Conservation (phyloP, 768 basidiomycete genomes). For the Stropharia rugosoannulata region DNA sequence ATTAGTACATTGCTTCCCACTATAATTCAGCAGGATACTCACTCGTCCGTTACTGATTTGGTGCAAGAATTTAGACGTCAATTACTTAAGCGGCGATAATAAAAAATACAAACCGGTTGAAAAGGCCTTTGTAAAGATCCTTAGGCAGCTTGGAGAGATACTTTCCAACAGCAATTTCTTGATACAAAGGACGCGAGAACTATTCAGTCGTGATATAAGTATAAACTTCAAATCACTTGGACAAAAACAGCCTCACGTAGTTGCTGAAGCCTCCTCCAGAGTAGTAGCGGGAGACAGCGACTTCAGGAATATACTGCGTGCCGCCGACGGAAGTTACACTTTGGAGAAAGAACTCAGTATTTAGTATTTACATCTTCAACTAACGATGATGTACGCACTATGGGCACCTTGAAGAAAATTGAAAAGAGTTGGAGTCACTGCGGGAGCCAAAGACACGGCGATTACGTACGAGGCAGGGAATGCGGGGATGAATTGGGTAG, state of each 20-base stretch:
- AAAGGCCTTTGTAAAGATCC: conserved; percentile 55
- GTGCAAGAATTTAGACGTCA: background rate
- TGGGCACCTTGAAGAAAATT: conserved; percentile 37
- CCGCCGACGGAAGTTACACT: conserved; percentile 78
- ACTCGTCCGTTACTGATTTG: conserved; percentile 49
- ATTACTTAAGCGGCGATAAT: background rate
- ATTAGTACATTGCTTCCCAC: background rate
- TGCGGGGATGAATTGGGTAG: conserved; percentile 49
- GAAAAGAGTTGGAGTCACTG: background rate
- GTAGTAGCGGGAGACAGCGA: conserved; percentile 46
- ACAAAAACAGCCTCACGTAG: conserved; percentile 39
- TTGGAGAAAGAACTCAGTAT: background rate
- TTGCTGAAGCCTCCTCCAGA: conserved; percentile 78
- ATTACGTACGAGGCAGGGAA: conserved; percentile 58
- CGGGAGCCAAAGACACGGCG: background rate
- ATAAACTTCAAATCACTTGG: no score
- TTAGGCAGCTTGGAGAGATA: conserved; percentile 47
- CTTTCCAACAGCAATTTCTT: conserved; percentile 39
- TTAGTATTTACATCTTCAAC: background rate
- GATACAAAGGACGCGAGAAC: conserved; percentile 59
- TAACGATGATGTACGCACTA: conserved; percentile 33
- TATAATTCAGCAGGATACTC: conserved; percentile 15
- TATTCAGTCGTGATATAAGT: conserved; percentile 18
- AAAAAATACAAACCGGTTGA: conserved; percentile 45
- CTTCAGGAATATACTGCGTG: conserved; percentile 59